Evolutionary conservation across 2,329 filamentous ascomycete genomes (phyloP), one percentile per base, ranked within the genome.

Genomic region (Neonectria faginata): DNA sequence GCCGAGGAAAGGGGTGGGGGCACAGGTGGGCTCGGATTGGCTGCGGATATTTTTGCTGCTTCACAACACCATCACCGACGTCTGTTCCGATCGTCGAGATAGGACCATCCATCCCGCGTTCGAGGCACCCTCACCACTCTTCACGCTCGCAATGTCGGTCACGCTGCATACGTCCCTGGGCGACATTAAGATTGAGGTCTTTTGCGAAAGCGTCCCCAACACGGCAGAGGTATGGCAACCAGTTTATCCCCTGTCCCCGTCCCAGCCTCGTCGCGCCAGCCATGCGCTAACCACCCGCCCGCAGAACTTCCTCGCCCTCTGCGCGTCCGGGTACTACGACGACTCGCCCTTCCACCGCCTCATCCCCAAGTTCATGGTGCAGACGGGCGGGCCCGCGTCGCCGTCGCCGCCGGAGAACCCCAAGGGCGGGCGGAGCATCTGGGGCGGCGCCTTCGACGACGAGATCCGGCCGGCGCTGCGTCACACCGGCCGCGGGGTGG

Each of bases 171-270:
- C 96, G 54, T 92, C 90, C 55, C 86, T 91, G 57, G 96, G 96
- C 77, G 91, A 96, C 80, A 86, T 99, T 77, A 99, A 98, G 82
- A 88, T 98, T 73, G 96, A 98, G 80, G 85, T 99, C 70, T 98
- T 97, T 82, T 98, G 95, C 83, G 93, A 97, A 79, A 91, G 92
- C 72, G 93, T 97, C 33, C 96, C 96, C 67, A 94, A 95, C 79
- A 97, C 96, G 0, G 91, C 94, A 67, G 92, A 97, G 82, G 91
- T 91, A 82, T 60, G 81, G 72, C 29, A 29, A 56, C 41, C 39
- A 39, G 33, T 44, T 50, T 2, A 25, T 25, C 25, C n/a, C 27
- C 31, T 22, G 20, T 47, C 48, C 12, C 39, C 45, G 20, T 14
- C 42, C 39, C 12, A 36, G 60, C 27, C 54, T 29, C 41, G 22